These are phyloP conservation scores for Nicotiana attenuata DNA, from an alignment of 257 asterid species.

Conservation along the genomic window DNA sequence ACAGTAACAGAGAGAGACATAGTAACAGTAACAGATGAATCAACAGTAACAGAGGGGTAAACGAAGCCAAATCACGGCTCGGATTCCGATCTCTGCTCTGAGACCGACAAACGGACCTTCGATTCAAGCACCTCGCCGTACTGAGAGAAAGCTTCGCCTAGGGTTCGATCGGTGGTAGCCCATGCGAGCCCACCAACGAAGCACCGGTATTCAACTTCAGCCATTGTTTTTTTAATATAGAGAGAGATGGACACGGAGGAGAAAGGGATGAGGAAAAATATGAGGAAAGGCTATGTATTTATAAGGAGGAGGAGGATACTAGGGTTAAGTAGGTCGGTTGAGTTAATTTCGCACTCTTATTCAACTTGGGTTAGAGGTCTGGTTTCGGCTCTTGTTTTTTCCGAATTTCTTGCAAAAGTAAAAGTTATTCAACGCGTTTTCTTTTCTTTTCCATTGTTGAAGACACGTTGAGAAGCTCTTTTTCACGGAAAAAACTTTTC, in stretches of 20 bases:
- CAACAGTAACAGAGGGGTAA: slow-evolving; percentile 37
- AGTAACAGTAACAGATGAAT: slow-evolving; percentile 47
- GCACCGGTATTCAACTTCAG: slow-evolving; percentile 72
- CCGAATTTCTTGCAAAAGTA: too few relatives aligned
- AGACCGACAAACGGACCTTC: slow-evolving; percentile 67
- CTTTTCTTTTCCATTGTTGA: too few relatives aligned
- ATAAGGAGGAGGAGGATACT: slow-evolving; percentile 2
- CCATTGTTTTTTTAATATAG: slow-evolving; percentile 16
- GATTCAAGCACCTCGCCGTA: slow-evolving; percentile 70
- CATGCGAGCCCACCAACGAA: slow-evolving; percentile 95
- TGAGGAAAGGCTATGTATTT: not conserved
- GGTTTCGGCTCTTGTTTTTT: too few relatives aligned
- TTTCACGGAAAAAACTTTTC: too few relatives aligned
- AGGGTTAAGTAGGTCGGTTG: slow-evolving; percentile 3
- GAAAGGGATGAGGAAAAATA: not conserved
- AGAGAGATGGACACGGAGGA: too few relatives aligned
- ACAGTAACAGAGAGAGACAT: slow-evolving; percentile 40
- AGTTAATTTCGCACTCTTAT: not conserved
- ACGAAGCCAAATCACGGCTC: slow-evolving; percentile 40
- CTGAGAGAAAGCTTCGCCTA: slow-evolving; percentile 59
- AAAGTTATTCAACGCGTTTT: too few relatives aligned
- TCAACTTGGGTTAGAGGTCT: not conserved
- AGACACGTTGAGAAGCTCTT: too few relatives aligned
- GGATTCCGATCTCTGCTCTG: slow-evolving; percentile 58
- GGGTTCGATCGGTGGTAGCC: slow-evolving; percentile 73